These are phyloP conservation scores for Sporobolomyces pararoseus DNA, from an alignment of 768 basidiomycete species.

Conservation along the genomic window DNA sequence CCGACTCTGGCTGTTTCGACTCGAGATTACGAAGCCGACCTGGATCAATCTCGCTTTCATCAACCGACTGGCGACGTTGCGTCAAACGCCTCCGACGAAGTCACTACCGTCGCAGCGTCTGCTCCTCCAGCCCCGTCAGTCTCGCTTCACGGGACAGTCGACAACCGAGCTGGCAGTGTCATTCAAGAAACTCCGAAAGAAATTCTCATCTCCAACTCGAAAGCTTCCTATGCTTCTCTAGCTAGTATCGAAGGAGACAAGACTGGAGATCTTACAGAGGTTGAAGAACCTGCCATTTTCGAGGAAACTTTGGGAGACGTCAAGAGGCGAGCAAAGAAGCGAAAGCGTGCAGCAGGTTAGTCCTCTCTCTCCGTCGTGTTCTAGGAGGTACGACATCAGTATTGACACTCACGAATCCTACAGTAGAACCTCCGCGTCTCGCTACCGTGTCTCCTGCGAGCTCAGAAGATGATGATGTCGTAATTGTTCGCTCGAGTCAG, in stretches of 20 bases:
- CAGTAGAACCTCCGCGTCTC: neutral
- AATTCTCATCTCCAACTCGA: slow-evolving; percentile 1
- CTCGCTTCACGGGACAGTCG: neutral
- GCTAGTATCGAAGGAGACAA: neutral
- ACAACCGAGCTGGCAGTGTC: neutral
- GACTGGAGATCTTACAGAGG: neutral
- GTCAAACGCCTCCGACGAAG: neutral
- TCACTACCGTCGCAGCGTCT: neutral
- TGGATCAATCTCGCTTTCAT: slow-evolving; percentile 8
- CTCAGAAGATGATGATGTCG: slow-evolving; percentile 21
- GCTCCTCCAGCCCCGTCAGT: neutral
- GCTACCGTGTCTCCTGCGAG: neutral
- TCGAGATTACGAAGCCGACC: slow-evolving; percentile 33
- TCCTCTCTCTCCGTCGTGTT: neutral
- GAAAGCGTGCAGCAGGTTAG: neutral
- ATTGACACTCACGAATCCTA: neutral
- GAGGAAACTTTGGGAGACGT: neutral
- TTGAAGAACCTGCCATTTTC: too few relatives aligned
- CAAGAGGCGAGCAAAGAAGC: neutral
- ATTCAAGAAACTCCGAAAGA: slow-evolving; percentile 31
- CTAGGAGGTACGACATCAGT: neutral
- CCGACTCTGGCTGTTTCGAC: slow-evolving; percentile 8
- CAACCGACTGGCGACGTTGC: neutral
- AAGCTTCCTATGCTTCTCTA: slow-evolving; percentile 10
- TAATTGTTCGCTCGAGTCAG: neutral